These are phyloP conservation scores for Oropetium thomaeum DNA, from an alignment of 176 grass and related monocot genomes.

Conservation along the genomic window DNA sequence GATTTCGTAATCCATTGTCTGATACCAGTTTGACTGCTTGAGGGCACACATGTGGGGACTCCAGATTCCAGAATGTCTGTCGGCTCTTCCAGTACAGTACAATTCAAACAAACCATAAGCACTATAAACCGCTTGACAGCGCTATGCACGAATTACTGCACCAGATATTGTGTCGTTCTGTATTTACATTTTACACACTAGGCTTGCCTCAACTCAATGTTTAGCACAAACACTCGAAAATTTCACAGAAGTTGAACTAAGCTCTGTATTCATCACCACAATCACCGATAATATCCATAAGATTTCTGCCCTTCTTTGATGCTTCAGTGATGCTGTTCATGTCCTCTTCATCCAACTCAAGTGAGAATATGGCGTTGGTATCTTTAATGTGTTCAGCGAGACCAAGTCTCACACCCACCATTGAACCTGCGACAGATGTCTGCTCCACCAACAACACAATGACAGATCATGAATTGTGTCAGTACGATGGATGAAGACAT, in stretches of 20 bases:
- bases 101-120: not conserved
- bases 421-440: conserved; percentile 84
- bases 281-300: conserved; percentile 76
- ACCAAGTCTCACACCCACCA: conserved; percentile 88
- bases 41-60: conserved; percentile 14
- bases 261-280: conserved; percentile 91
- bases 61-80: not conserved
- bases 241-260: not conserved
- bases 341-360: conserved; percentile 84
- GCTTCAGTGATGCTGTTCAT: conserved; percentile 63
- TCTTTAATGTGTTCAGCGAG: conserved; percentile 84
- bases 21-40: not conserved
- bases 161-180: not conserved
- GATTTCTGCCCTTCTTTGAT: conserved; percentile 60
- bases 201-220: not conserved
- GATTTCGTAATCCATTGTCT: not conserved
- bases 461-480: not conserved
- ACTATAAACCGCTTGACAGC: not conserved
- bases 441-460: conserved; percentile 20
- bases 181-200: not conserved
- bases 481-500: not conserved
- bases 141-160: not conserved
- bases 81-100: not conserved
- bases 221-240: not conserved
- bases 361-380: conserved; percentile 65